A percentile compares a stretch with the other conserved stretches of the same genome.
Conservation (phyloP, 2,329 filamentous ascomycete species). For the Fusarium subglutinans region DNA sequence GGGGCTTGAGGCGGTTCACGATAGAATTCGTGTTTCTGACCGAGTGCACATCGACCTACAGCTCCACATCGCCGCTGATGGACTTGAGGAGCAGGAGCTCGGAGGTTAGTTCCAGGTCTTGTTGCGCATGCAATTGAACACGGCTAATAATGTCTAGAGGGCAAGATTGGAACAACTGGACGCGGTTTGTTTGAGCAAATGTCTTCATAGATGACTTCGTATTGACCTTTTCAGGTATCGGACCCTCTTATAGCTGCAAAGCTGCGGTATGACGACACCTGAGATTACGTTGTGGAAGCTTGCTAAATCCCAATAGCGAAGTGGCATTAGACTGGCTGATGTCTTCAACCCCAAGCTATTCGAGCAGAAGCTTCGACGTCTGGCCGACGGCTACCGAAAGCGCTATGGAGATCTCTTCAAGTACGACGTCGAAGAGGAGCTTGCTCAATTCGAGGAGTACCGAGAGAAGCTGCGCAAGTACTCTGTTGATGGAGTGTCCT, state of each 20-base stretch:
- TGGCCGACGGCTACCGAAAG: not conserved
- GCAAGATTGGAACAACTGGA: not conserved
- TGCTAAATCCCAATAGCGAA: not conserved
- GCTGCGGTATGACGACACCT: not conserved
- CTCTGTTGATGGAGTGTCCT: not conserved
- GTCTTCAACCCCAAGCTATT: not conserved
- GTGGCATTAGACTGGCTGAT: not conserved
- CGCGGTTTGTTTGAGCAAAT: not conserved
- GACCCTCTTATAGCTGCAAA: not conserved
- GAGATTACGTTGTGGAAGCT: not conserved
- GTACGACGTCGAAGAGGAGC: not conserved
- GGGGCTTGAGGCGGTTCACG: conserved; percentile 40
- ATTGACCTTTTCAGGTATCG: not conserved
- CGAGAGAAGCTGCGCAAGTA: not conserved
- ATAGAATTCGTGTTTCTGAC: conserved; percentile 6
- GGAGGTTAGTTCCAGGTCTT: not conserved
- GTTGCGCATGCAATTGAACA: not conserved
- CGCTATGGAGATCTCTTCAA: not conserved
- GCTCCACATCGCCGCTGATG: conserved; percentile 4
- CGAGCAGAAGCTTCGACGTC: not conserved
- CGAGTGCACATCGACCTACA: conserved; percentile 1
- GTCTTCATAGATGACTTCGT: not conserved
- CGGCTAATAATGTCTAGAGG: not conserved
- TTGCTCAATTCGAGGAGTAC: not conserved
- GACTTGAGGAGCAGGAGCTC: conserved; percentile 14